Evolutionary conservation across 2,329 filamentous ascomycete genomes (phyloP), one percentile per base, ranked within the genome.

Genomic region (Arthrobotrys iridis): DNA sequence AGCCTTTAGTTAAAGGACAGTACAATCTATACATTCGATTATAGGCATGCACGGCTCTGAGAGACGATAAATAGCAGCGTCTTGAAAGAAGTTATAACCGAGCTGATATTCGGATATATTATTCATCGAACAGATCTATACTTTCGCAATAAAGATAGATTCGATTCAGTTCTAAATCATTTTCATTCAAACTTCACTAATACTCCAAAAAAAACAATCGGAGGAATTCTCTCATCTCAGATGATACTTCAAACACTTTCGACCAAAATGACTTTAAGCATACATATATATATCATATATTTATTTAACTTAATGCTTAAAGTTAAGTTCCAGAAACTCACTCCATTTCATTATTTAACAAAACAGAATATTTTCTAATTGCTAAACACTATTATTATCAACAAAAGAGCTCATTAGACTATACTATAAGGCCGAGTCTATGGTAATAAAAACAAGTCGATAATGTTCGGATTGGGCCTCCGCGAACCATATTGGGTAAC

Each of bases 281-380:
- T 50, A 48, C 71, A 50, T 18, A 5, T 30, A 64, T 68, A 68
- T 58, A 43, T 58, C 70, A 63, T 75, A 67, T 59, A 43, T 4
- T 35, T 10, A 11, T 15, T 60, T 64, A 57, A 64, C 63, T 74
- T 60, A 60, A 68, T 68, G 71, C 71, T 75, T 75, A 75, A 63
- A 63, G 71, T 75, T 75, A 75, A 75, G 71, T 75, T 75, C 71
- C 71, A 68, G 40, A 35, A 45, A 58, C 40, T 57, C 63, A 59
- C 67, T 64, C 71, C 71, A 75, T 63, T 28, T 52, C 18, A 63
- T 48, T 68, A 46, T 60, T 40, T 66, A 15, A 74, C 41, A 30
- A 75, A 40, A 75, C 63, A 59, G 58, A 40, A 63, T 75, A 63
- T 37, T 75, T 75, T 75, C 71, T 63, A 75, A 58, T 50, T 20